Conservation (phyloP, 306 rosid species). For the Trifolium repens region DNA sequence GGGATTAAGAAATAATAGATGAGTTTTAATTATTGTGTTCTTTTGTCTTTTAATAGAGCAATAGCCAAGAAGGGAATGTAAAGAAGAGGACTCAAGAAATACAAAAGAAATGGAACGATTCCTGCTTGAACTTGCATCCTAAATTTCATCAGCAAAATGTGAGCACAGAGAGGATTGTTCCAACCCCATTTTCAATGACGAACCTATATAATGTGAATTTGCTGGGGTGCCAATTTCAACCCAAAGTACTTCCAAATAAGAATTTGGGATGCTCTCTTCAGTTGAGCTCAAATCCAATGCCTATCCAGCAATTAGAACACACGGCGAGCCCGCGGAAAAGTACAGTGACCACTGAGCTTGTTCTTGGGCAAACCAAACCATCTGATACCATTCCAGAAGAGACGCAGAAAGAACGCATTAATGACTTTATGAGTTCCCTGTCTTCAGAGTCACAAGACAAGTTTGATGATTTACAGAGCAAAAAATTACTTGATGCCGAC, state of each 20-base stretch:
- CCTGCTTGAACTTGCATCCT: slow-evolving; percentile 75
- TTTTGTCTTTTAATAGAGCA: slow-evolving; percentile 48
- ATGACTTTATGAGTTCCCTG: slow-evolving; percentile 72
- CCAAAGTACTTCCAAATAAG: slow-evolving; percentile 66
- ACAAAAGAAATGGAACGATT: slow-evolving; percentile 82
- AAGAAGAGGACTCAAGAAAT: slow-evolving; percentile 71
- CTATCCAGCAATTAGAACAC: slow-evolving; percentile 52
- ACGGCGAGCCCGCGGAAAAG: slow-evolving; percentile 48
- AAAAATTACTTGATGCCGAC: slow-evolving; percentile 67
- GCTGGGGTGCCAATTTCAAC: slow-evolving; percentile 64
- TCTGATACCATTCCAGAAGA: slow-evolving; percentile 47
- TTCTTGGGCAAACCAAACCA: slow-evolving; percentile 72
- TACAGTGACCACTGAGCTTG: slow-evolving; percentile 77
- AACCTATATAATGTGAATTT: slow-evolving; percentile 61
- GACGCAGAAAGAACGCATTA: slow-evolving; percentile 55
- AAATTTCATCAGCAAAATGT: slow-evolving; percentile 70
- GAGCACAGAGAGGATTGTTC: slow-evolving; percentile 59
- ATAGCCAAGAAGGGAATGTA: slow-evolving; percentile 52
- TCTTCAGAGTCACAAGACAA: slow-evolving; percentile 74
- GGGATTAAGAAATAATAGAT: not conserved
- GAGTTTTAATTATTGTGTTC: slow-evolving; percentile 30
- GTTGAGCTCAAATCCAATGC: slow-evolving; percentile 52
- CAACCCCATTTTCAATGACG: slow-evolving; percentile 61
- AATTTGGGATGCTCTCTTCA: slow-evolving; percentile 66
- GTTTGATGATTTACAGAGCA: slow-evolving; percentile 55